phyloP scores from a whole-genome alignment of 345 rosid species.

The Conringia planisiliqua region DNA sequence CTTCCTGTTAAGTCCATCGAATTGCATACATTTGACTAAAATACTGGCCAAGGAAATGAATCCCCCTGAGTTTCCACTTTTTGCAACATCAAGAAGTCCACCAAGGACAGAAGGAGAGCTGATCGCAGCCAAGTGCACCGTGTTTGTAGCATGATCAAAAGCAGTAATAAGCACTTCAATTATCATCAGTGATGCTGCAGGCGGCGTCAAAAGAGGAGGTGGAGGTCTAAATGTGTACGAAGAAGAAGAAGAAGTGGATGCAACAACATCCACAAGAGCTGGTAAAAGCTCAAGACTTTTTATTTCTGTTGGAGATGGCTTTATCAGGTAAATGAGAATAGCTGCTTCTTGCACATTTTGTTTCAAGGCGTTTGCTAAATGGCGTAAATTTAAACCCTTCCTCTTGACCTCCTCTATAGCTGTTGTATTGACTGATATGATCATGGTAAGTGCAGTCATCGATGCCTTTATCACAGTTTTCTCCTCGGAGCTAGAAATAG shows the following conservation, averaged over 20 bases:
- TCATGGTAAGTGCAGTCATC: slow-evolving; percentile 56
- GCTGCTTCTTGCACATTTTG: slow-evolving; percentile 84
- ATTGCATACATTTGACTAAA: slow-evolving; percentile 80
- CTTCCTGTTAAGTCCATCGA: slow-evolving; percentile 74
- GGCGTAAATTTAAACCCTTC: slow-evolving; percentile 57
- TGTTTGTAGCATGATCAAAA: slow-evolving; percentile 72
- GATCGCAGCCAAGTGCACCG: slow-evolving; percentile 61
- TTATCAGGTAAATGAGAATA: slow-evolving; percentile 62
- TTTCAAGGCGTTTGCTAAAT: slow-evolving; percentile 69
- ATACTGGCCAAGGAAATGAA: slow-evolving; percentile 63
- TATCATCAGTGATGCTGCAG: slow-evolving; percentile 81
- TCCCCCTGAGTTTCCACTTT: slow-evolving; percentile 46
- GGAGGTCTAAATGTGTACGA: slow-evolving; percentile 37
- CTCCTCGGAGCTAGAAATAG: slow-evolving; percentile 73
- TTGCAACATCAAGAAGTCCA: slow-evolving; percentile 60
- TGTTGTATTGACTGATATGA: slow-evolving; percentile 52
- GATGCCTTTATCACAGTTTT: slow-evolving; percentile 64
- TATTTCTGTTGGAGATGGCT: slow-evolving; percentile 82
- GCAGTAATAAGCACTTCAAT: slow-evolving; percentile 82
- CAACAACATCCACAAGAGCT: slow-evolving; percentile 64
- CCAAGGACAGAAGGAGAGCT: slow-evolving; percentile 65
- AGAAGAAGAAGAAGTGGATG: slow-evolving; percentile 43
- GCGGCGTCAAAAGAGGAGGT: slow-evolving; percentile 57
- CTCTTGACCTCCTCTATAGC: slow-evolving; percentile 63
- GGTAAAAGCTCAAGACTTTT: slow-evolving; percentile 82